A percentile compares a stretch with the other conserved stretches of the same genome.
phyloP scores from a whole-genome alignment of 2,329 filamentous ascomycete species.

The Colletotrichum agaves region DNA sequence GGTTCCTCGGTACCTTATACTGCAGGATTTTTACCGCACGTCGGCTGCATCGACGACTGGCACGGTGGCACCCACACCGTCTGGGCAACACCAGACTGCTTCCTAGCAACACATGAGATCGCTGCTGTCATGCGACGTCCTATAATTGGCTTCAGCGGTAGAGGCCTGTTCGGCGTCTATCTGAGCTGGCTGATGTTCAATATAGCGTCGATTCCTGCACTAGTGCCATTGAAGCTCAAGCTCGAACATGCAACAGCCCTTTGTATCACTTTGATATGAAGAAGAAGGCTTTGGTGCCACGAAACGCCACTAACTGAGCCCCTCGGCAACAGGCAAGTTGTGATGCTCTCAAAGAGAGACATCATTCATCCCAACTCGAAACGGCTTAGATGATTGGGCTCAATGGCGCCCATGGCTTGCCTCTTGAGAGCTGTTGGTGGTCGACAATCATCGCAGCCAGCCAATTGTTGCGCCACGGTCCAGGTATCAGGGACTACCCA shows the following conservation, averaged over 20 bases:
- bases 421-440: slow-evolving; percentile 2
- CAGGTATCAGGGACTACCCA: background rate
- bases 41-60: background rate
- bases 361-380: slow-evolving; percentile 26
- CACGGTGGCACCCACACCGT: background rate
- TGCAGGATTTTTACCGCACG: background rate
- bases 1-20: background rate
- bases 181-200: background rate
- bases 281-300: slow-evolving; percentile 1
- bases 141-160: background rate
- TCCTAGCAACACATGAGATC: background rate
- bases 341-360: slow-evolving; percentile 26
- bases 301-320: slow-evolving; percentile 20
- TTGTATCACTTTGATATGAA: slow-evolving; percentile 7
- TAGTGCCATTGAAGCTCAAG: background rate
- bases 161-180: background rate
- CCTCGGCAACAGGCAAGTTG: slow-evolving; percentile 12
- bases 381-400: slow-evolving; percentile 5
- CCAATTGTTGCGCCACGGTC: slow-evolving; percentile 30
- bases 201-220: background rate
- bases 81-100: background rate
- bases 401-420: background rate
- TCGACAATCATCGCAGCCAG: slow-evolving; percentile 19
- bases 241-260: slow-evolving; percentile 6
- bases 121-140: background rate